These are phyloP conservation scores for Ligustrum vulgare DNA, from an alignment of 257 asterid species.

Conservation along the genomic window DNA sequence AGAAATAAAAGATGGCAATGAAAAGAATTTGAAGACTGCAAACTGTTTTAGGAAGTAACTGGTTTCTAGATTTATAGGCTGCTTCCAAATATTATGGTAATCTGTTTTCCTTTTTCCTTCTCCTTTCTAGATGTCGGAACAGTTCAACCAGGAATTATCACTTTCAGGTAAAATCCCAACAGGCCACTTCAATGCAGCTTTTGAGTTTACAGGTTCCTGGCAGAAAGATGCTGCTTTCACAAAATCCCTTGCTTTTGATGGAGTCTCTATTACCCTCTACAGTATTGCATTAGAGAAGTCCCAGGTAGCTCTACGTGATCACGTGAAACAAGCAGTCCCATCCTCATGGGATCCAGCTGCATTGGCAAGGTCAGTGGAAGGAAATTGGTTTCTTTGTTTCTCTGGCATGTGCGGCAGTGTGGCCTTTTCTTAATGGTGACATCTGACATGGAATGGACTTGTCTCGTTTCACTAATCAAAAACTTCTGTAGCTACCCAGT, in stretches of 20 bases:
- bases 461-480: neutral
- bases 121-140: constrained; percentile 71
- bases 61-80: constrained; percentile 10
- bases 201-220: constrained; percentile 76
- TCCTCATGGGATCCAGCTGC: constrained; percentile 88
- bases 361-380: constrained; percentile 55
- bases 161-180: constrained; percentile 79
- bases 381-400: neutral
- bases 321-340: constrained; percentile 73
- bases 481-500: neutral
- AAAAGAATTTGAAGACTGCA: constrained; percentile 10
- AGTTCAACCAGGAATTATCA: constrained; percentile 78
- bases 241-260: constrained; percentile 76
- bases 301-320: constrained; percentile 57
- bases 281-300: constrained; percentile 73
- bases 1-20: neutral
- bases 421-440: neutral
- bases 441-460: neutral
- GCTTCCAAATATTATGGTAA: constrained; percentile 14
- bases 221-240: constrained; percentile 87
- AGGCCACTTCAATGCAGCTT: constrained; percentile 80
- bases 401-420: neutral
- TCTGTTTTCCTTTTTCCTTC: constrained; percentile 11
- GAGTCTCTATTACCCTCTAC: constrained; percentile 65
- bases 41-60: constrained; percentile 3